Percentiles rank a stretch among this genome's conserved stretches.
These are phyloP conservation scores for Asterella californica DNA, from an alignment of 225 moss, liverwort and hornwort genomes.

Conservation along the genomic window DNA sequence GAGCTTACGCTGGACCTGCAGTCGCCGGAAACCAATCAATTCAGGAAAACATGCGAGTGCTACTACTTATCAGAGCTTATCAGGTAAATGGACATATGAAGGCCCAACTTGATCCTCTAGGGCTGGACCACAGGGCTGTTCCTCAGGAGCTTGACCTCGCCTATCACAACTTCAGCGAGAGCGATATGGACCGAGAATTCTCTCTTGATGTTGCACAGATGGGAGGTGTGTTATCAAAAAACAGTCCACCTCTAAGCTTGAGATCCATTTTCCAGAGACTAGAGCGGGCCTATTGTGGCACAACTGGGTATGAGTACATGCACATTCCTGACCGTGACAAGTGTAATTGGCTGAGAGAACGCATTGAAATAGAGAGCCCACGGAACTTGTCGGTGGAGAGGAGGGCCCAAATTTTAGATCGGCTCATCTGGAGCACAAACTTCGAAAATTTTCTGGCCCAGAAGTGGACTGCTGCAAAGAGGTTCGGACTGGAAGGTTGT, in stretches of 20 bases:
- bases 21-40: slow-evolving; percentile 46
- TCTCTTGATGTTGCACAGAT: slow-evolving; percentile 89
- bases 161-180: slow-evolving; percentile 67
- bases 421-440: slow-evolving; percentile 84
- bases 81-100: slow-evolving; percentile 98
- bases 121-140: slow-evolving; percentile 52
- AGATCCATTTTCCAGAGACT: slow-evolving; percentile 63
- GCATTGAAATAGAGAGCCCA: slow-evolving; percentile 65
- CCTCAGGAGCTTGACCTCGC: slow-evolving; percentile 83
- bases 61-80: slow-evolving; percentile 81
- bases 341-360: slow-evolving; percentile 95
- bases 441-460: slow-evolving; percentile 97
- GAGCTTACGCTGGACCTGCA: slow-evolving; percentile 28
- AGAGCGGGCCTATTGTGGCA: slow-evolving; percentile 85
- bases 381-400: slow-evolving; percentile 54
- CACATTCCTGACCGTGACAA: slow-evolving; percentile 86
- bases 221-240: slow-evolving; percentile 83
- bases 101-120: slow-evolving; percentile 79
- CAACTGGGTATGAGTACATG: slow-evolving; percentile 97
- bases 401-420: slow-evolving; percentile 74
- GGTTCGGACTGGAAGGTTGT: slow-evolving; percentile 97
- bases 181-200: slow-evolving; percentile 73
- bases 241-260: slow-evolving; percentile 66
- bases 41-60: slow-evolving; percentile 79
- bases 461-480: slow-evolving; percentile 98